Evolutionary conservation across 2,329 filamentous ascomycete genomes (phyloP), one percentile per base, ranked within the genome.

Genomic region (Madurella fahalii): DNA sequence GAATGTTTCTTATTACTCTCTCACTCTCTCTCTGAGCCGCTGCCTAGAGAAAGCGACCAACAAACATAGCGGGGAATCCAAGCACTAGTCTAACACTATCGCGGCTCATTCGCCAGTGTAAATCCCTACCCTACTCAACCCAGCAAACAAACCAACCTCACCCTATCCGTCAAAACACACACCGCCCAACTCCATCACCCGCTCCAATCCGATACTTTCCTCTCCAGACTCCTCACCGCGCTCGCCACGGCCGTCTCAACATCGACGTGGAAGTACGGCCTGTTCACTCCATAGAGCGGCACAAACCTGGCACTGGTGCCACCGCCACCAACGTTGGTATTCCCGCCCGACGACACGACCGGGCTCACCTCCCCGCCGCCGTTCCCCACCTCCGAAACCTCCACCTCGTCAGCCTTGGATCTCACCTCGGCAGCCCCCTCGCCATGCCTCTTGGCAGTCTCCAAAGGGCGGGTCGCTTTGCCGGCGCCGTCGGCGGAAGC

Each of bases 261-360:
- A 57, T 79, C 75, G 3, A 74, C 57, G 46, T 79, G 77, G 65
- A 79, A 78, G 56, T 73, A 77, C 0, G 77, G 77, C 47, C 75
- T 65, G 53, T 78, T 73, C 15, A 74, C 69, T 1, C 71, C 72
- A 30, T 65, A 69, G 0, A 76, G 60, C 1, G 73, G 65, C 16
- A 51, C 64, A 42, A 65, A 13, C 39, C 57, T 58, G 17, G 4
- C 9, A 37, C 31, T 58, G 17, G 7, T 4, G 25, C 25, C 25
- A 7, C 53, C 56, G 9, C 40, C 42, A 2, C 11, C 43, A n/a
- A 52, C 53, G 13, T 15, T 42, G 5, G 48, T 40, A 7, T 17
- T 11, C 15, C 40, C 32, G 44, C 17, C 13, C 41, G 48, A 32
- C 11, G 65, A 57, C 2, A 59, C 53, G 2, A 66, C 63, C 2